Base-by-base conservation (phyloP, 306 rosid species). In the Vachellia collinsii region DNA sequence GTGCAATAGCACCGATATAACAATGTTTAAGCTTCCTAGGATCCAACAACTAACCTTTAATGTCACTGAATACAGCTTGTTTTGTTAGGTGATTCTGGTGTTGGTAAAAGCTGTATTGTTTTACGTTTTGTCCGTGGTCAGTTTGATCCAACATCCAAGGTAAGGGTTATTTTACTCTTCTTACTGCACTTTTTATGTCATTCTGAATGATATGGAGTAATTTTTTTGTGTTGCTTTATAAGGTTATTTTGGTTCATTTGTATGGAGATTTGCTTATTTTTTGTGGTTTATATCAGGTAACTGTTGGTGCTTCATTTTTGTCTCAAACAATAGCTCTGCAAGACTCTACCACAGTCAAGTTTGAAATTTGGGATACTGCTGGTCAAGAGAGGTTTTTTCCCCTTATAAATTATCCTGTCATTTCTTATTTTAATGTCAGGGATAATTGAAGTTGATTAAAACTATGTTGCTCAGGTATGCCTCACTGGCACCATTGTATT, bases 341-440 rank as follows among this genome's bases (percentile, higher is more conserved):
- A 88, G 99, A 96, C 87, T 96, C 99, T 62, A 92, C 99, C 42
- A 96, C 98, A 0, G 99, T 96, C 80, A 96, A 96, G 89, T 96
- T 96, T 86, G 99, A 96, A 92, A 96, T 96, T 85, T 96, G 99
- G 99, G 99, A 96, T 82, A 96, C 99, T 56, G 99, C 99, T 82
- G 99, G 99, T 71, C 99, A 96, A 81, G 98, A 96, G 91, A 96
- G 99, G 99, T 96, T 36, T 72, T 50, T 70, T 70, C 66, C 34
- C 75, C 68, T 13, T 48, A 54, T n/a, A 51, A 61, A 23, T 46
- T 72, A 11, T 56, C 48, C 72, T 68, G 23, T 8, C 73, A 53
- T 59, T 42, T 29, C 66, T 64, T n/a, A 44, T 77, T 77, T 74
- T 73, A 39, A 61, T 41, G 75, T 64, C 43, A 53, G 76, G 61